A percentile compares a stretch with the other conserved stretches of the same genome.
phyloP scores from a whole-genome alignment of 2,329 filamentous ascomycete genomes.

The Aspergillus sp. region DNA sequence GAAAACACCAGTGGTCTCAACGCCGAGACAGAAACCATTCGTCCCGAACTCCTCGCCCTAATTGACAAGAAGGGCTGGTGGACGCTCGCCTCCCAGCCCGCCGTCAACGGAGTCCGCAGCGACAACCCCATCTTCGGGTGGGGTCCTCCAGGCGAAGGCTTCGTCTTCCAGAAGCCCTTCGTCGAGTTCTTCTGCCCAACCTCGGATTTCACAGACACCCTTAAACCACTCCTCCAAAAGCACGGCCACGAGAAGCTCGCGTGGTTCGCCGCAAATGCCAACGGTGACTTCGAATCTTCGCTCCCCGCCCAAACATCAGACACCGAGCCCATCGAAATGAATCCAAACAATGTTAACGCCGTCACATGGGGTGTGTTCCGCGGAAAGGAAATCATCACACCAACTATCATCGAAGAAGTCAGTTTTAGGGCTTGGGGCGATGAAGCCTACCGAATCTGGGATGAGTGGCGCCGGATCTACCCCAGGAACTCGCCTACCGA shows the following conservation, averaged over 20 bases:
- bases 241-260: slow-evolving; percentile 68
- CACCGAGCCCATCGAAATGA: slow-evolving; percentile 34
- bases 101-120: slow-evolving; percentile 81
- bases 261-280: slow-evolving; percentile 81
- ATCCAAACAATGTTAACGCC: slow-evolving; percentile 71
- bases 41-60: slow-evolving; percentile 69
- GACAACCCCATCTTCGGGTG: slow-evolving; percentile 82
- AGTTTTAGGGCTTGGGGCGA: slow-evolving; percentile 93
- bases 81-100: slow-evolving; percentile 93
- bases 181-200: slow-evolving; percentile 90
- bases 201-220: slow-evolving; percentile 63
- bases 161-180: slow-evolving; percentile 97
- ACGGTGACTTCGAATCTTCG: slow-evolving; percentile 74
- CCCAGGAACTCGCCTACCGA: slow-evolving; percentile 70
- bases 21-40: slow-evolving; percentile 80
- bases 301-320: slow-evolving; percentile 28
- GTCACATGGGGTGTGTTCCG: slow-evolving; percentile 97
- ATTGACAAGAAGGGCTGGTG: slow-evolving; percentile 83
- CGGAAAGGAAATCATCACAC: slow-evolving; percentile 92
- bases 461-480: slow-evolving; percentile 89
- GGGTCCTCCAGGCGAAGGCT: slow-evolving; percentile 82
- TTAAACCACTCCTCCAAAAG: slow-evolving; percentile 63
- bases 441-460: slow-evolving; percentile 94
- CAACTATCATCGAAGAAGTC: slow-evolving; percentile 94
- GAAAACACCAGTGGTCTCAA: slow-evolving; percentile 44